A percentile compares a stretch with the other conserved stretches of the same genome.
Conservation (phyloP, 2,329 filamentous ascomycete species). For the Nothophaeocryptopus gaeumannii region DNA sequence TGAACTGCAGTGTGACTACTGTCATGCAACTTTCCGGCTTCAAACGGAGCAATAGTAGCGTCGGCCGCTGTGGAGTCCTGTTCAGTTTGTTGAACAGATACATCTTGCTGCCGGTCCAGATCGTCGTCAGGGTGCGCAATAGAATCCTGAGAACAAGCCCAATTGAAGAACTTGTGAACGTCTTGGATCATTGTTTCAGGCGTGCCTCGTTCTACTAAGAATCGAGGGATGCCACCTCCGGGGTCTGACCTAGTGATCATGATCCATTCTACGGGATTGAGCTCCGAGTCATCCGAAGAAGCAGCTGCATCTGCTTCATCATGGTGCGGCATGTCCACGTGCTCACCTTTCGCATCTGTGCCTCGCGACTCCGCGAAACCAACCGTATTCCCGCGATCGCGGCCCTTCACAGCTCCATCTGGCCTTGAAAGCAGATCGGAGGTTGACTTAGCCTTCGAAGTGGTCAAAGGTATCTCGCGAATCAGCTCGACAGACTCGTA, state of each 20-base stretch:
- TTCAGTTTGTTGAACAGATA: slow-evolving; percentile 1
- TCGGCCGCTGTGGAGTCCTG: background rate
- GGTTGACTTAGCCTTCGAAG: slow-evolving; percentile 37
- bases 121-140: slow-evolving; percentile 37
- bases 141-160: slow-evolving; percentile 60
- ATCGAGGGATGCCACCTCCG: slow-evolving; percentile 81
- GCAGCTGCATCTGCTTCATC: slow-evolving; percentile 13
- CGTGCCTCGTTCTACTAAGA: slow-evolving; percentile 87
- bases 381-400: slow-evolving; percentile 41
- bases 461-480: slow-evolving; percentile 67
- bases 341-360: slow-evolving; percentile 37
- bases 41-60: slow-evolving; percentile 1
- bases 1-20: too few species aligned
- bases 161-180: slow-evolving; percentile 76
- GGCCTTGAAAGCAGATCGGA: slow-evolving; percentile 28
- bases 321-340: slow-evolving; percentile 27
- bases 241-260: slow-evolving; percentile 91
- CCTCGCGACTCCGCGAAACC: slow-evolving; percentile 42
- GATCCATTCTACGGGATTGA: slow-evolving; percentile 78
- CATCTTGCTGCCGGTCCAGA: slow-evolving; percentile 24
- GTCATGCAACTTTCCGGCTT: background rate
- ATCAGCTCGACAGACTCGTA: slow-evolving; percentile 94
- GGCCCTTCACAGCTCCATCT: background rate
- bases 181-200: slow-evolving; percentile 76
- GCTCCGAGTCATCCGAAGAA: slow-evolving; percentile 48